Evolutionary conservation across 2,329 filamentous ascomycete species (phyloP).

Genomic region (Penicillium aurantiogriseum): DNA sequence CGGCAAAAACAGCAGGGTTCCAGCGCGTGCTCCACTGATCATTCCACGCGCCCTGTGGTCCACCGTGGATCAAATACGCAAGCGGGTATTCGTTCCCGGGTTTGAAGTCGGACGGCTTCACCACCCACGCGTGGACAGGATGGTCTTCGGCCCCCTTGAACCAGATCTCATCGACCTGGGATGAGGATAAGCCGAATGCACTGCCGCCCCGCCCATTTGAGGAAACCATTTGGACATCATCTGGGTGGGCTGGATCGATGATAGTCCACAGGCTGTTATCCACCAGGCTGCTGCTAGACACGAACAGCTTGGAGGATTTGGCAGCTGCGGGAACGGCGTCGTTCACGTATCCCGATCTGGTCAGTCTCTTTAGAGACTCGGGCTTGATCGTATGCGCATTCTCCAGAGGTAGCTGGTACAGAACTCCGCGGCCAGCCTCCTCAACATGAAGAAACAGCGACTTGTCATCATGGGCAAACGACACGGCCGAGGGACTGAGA

Average conservation of each 20-base stretch:
- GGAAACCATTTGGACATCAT: constrained; percentile 36
- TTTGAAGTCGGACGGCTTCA: constrained; percentile 49
- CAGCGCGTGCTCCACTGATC: constrained; percentile 56
- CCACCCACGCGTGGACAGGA: constrained; percentile 47
- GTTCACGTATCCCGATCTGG: constrained; percentile 42
- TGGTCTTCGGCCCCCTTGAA: constrained; percentile 46
- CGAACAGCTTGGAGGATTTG: constrained; percentile 39
- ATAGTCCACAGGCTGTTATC: constrained; percentile 47
- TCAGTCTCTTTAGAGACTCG: constrained; percentile 38
- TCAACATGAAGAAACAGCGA: constrained; percentile 44
- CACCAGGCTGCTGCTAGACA: constrained; percentile 45
- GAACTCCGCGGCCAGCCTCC: constrained; percentile 42
- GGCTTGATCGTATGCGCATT: constrained; percentile 31
- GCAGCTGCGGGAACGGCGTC: constrained; percentile 38
- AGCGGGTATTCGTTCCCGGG: constrained; percentile 52
- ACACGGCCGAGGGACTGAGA: constrained; percentile 42
- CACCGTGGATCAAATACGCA: constrained; percentile 55
- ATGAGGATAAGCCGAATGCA: constrained; percentile 42
- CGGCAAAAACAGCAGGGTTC: constrained; percentile 58
- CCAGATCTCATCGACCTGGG: constrained; percentile 48
- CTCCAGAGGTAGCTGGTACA: constrained; percentile 42
- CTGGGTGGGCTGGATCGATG: constrained; percentile 36
- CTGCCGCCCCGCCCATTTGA: constrained; percentile 39
- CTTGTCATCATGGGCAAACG: constrained; percentile 44
- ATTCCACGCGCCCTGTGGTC: constrained; percentile 52